Conservation (phyloP, 1,284 basidiomycete species). For the Fomes fomentarius region DNA sequence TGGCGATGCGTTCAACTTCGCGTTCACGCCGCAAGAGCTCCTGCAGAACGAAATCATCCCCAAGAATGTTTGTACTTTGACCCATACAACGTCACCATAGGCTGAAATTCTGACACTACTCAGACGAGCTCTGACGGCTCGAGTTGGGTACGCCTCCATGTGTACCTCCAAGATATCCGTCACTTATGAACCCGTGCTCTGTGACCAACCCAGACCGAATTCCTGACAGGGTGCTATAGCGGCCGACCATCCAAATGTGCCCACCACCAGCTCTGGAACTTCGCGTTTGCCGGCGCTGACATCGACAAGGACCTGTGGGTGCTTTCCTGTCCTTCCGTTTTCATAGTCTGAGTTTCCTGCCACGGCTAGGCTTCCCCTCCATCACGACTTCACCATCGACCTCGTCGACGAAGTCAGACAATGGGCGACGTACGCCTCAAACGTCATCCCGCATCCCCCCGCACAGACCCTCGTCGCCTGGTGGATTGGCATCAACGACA, state of each 20-base stretch:
- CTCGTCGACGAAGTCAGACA: slow-evolving; percentile 55
- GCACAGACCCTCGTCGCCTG: slow-evolving; percentile 50
- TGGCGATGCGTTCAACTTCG: slow-evolving; percentile 46
- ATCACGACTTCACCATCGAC: slow-evolving; percentile 49
- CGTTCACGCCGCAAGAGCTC: slow-evolving; percentile 47
- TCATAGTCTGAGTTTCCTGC: background rate
- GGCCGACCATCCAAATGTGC: slow-evolving; percentile 47
- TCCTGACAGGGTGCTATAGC: slow-evolving; percentile 51
- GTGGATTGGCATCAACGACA: slow-evolving; percentile 67
- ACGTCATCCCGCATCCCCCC: slow-evolving; percentile 47
- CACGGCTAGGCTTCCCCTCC: slow-evolving; percentile 35
- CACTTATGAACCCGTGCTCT: no score
- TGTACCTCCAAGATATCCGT: background rate
- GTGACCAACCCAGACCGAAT: slow-evolving; percentile 50
- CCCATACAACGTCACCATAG: background rate
- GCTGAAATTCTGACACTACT: background rate
- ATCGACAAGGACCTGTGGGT: slow-evolving; percentile 49
- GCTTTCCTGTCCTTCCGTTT: no score
- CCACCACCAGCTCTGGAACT: slow-evolving; percentile 56
- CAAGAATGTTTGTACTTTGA: slow-evolving; percentile 40
- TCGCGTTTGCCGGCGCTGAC: slow-evolving; percentile 59
- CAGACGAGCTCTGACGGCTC: slow-evolving; percentile 59
- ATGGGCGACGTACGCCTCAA: slow-evolving; percentile 47
- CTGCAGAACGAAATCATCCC: slow-evolving; percentile 48
- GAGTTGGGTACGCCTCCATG: slow-evolving; percentile 45